A percentile compares a stretch with the other conserved stretches of the same genome.
phyloP scores from a whole-genome alignment of 192 early-diverging fungal species.

The Linnemannia elongata region DNA sequence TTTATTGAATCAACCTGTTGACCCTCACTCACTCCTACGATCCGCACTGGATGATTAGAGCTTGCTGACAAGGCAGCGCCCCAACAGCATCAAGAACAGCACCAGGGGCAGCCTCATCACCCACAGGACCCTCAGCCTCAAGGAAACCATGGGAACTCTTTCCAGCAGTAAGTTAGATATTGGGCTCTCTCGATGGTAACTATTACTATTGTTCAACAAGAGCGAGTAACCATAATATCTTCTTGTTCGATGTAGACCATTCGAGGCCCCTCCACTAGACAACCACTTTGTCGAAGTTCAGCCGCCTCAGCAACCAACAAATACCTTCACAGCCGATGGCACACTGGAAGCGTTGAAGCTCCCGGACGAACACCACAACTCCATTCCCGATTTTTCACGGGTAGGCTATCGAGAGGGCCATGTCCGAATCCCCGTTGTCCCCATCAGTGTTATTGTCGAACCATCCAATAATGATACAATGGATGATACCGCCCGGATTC shows the following conservation, averaged over 20 bases:
- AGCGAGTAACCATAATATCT: neutral
- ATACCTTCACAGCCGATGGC: neutral
- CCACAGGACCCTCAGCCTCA: neutral
- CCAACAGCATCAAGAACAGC: neutral
- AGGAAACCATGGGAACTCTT: neutral
- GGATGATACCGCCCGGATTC: conserved; percentile 25
- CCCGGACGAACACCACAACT: conserved; percentile 18
- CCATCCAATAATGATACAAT: neutral
- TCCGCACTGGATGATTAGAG: neutral
- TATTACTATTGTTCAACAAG: neutral
- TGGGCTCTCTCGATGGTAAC: neutral
- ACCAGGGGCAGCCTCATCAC: neutral
- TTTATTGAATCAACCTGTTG: too few relatives aligned
- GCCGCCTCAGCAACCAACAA: neutral
- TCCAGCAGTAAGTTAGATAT: conserved; percentile 9
- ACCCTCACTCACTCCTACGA: neutral
- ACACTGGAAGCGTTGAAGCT: conserved; percentile 10
- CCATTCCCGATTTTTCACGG: conserved; percentile 24
- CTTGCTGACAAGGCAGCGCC: neutral
- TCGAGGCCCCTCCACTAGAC: neutral
- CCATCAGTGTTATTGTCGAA: conserved; percentile 17
- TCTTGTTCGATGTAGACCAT: neutral
- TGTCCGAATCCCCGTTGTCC: conserved; percentile 7
- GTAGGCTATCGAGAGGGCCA: conserved; percentile 30
- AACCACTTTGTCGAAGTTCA: conserved; percentile 8